Base-by-base conservation (phyloP, 2,329 filamentous ascomycete species). In the Penicillium sp. region DNA sequence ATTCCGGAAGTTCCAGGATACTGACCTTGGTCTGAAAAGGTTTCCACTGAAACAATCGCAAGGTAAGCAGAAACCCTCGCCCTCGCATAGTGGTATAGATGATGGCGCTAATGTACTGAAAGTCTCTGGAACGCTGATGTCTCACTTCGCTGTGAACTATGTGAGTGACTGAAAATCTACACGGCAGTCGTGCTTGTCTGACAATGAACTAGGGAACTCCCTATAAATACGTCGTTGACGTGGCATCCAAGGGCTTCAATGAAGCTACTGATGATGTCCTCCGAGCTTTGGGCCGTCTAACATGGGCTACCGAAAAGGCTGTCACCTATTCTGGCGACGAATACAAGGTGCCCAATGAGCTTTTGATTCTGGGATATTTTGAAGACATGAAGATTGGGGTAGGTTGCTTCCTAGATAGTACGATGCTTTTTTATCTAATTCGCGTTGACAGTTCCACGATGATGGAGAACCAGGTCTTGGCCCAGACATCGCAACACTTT, bases 391-490 rank as follows among this genome's bases (percentile, higher is more conserved):
- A 73, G 40, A 80, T 82, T 36, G 72, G 68, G 11, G 71, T 74
- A 63, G 48, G 69, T 58, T 3, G 7, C 13, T 24, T 44, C 3
- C 10, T 16, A 10, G 8, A 18, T 35, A 7, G 14, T 18, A 8
- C 37, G 18, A 8, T 31, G 18, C 3, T 20, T 8, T 20, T 23
- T 16, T 8, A 2, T 23, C 38, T 46, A 4, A 41, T 10, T 10
- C 20, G 18, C 4, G 36, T 9, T 8, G 10, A 10, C 22, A 46
- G 44, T 46, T 18, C 10, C 79, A 82, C 57, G 79, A 82, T 54
- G 79, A 82, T 43, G 79, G 79, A 18, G 79, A 82, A 60, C 59
- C 52, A 1, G 74, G 74, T 0, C 71, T 82, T 0, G 79, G 79
- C 0, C 74, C 77, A 0, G 77, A 74, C 0, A 78, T 82, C 34